Conservation (phyloP, 164 flowering plant genomes). For the Berberis vulgaris region DNA sequence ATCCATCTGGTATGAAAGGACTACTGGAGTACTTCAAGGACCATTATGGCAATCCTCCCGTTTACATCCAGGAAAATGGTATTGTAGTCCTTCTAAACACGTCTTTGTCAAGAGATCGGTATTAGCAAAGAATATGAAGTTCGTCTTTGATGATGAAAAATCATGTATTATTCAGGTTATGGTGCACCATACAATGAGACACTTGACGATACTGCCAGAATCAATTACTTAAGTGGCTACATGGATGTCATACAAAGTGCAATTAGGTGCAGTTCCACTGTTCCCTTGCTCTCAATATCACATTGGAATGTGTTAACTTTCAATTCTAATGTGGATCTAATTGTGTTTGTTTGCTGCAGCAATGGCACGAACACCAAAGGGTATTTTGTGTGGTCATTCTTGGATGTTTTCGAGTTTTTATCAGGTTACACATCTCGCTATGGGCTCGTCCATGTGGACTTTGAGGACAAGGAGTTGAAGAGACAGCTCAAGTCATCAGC, state of each 20-base stretch:
- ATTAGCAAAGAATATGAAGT: no score
- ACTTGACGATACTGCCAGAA: constrained; percentile 21
- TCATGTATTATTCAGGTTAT: constrained; percentile 9
- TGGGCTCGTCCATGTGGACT: constrained; percentile 33
- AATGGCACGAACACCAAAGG: constrained; percentile 42
- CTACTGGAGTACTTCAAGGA: constrained; percentile 18
- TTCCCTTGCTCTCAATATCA: neutral
- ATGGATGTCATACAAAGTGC: constrained; percentile 17
- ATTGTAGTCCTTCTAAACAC: neutral
- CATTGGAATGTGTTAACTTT: neutral
- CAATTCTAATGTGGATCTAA: neutral
- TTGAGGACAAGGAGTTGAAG: constrained; percentile 18
- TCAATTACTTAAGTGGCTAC: constrained; percentile 14
- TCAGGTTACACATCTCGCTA: constrained; percentile 23
- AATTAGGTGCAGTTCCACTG: constrained; percentile 20
- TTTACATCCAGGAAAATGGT: constrained; percentile 26
- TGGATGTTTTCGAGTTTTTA: constrained; percentile 38
- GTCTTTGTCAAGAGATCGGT: neutral
- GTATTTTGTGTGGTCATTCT: constrained; percentile 44
- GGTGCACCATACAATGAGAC: constrained; percentile 11
- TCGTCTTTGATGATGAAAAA: neutral
- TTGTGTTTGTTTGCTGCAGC: constrained; percentile 16
- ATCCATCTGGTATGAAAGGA: constrained; percentile 13
- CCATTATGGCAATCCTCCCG: constrained; percentile 21
- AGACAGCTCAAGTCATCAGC: constrained; percentile 32